These are phyloP conservation scores for Aspergillus sp. DNA, from an alignment of 2,329 filamentous ascomycete species.

Conservation along the genomic window DNA sequence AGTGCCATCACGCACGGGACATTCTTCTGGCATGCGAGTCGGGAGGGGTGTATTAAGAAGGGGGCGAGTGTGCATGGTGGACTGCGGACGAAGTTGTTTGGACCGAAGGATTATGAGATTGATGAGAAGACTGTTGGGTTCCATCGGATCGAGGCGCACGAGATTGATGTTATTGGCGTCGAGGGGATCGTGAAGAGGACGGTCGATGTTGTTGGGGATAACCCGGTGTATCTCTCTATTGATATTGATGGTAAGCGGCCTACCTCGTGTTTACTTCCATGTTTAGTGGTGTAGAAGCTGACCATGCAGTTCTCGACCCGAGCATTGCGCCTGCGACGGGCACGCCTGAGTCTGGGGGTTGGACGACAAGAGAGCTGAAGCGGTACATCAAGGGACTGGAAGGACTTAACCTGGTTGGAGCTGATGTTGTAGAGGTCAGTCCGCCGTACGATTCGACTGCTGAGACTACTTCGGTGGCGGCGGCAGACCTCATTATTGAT, in stretches of 20 bases:
- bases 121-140: constrained; percentile 23
- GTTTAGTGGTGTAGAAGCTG: background rate
- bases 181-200: constrained; percentile 22
- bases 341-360: constrained; percentile 24
- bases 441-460: constrained; percentile 34
- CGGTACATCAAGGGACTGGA: constrained; percentile 19
- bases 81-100: constrained; percentile 24
- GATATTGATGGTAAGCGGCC: constrained; percentile 29
- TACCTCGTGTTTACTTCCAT: no score
- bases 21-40: constrained; percentile 27
- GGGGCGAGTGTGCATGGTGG: constrained; percentile 26
- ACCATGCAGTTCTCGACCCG: constrained; percentile 24
- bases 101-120: constrained; percentile 25
- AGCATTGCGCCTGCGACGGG: constrained; percentile 35
- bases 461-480: constrained; percentile 40
- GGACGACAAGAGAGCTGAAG: constrained; percentile 22
- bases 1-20: constrained; percentile 27
- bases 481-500: constrained; percentile 30
- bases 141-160: constrained; percentile 23
- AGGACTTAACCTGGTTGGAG: constrained; percentile 21
- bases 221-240: constrained; percentile 31
- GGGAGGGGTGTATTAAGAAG: constrained; percentile 25
- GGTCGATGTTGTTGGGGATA: constrained; percentile 15
- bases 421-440: constrained; percentile 46
- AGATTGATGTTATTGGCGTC: constrained; percentile 27